Percentiles rank a stretch among this genome's conserved stretches.
Evolutionary conservation across 2,329 filamentous ascomycete genomes (phyloP).

Genomic region (Trichoderma hamatum): DNA sequence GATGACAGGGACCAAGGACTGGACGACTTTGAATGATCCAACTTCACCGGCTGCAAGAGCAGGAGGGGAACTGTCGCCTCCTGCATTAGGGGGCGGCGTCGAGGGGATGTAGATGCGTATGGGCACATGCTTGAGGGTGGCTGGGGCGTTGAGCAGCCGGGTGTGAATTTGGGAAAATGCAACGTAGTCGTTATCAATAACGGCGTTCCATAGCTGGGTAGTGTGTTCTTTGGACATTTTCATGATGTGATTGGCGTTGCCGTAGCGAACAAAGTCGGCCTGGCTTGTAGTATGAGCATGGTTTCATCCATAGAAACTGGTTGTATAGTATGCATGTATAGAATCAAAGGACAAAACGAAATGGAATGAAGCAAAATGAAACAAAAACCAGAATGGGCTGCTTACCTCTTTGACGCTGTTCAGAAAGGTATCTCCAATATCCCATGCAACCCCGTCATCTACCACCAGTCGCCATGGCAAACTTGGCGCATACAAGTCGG

Average conservation of each 20-base stretch:
- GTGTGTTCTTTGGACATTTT: slow-evolving; percentile 82
- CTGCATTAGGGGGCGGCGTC: slow-evolving; percentile 49
- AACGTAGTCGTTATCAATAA: slow-evolving; percentile 74
- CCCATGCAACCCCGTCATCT: slow-evolving; percentile 59
- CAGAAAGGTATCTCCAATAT: slow-evolving; percentile 64
- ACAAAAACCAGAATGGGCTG: not conserved
- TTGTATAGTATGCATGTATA: not conserved
- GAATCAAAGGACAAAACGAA: slow-evolving; percentile 1
- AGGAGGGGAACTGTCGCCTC: slow-evolving; percentile 38
- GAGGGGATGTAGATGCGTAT: slow-evolving; percentile 83
- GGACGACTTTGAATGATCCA: slow-evolving; percentile 71
- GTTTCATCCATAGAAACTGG: not conserved
- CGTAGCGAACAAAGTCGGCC: slow-evolving; percentile 86
- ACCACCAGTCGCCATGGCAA: slow-evolving; percentile 61
- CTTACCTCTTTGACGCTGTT: slow-evolving; percentile 66
- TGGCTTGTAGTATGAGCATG: slow-evolving; percentile 34
- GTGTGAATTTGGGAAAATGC: slow-evolving; percentile 75
- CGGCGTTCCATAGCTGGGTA: slow-evolving; percentile 78
- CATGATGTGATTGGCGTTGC: slow-evolving; percentile 89
- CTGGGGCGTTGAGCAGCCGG: slow-evolving; percentile 74
- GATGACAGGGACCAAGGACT: slow-evolving; percentile 67
- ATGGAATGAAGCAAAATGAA: not conserved
- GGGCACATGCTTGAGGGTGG: slow-evolving; percentile 79
- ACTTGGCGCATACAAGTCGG: slow-evolving; percentile 59
- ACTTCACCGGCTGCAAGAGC: slow-evolving; percentile 34